Percentiles rank a stretch among this genome's conserved stretches.
phyloP scores from a whole-genome alignment of 2,329 filamentous ascomycete genomes.

The Colletotrichum camelliae region DNA sequence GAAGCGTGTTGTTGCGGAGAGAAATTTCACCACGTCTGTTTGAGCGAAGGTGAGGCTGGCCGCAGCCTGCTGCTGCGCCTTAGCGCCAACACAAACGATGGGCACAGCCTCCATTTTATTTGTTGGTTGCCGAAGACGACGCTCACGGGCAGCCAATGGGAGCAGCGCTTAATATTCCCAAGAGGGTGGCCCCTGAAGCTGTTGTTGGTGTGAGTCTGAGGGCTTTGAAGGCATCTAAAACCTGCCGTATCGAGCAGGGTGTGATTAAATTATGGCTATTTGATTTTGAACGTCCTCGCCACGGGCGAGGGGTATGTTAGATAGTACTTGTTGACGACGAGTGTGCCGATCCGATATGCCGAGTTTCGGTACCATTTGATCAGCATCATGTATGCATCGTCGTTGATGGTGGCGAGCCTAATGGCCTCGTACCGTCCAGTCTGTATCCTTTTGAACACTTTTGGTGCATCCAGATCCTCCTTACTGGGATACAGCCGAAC shows the following conservation, averaged over 20 bases:
- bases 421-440: constrained; percentile 1
- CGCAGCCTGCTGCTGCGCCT: neutral
- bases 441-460: neutral
- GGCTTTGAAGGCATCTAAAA: neutral
- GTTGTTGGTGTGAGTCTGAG: neutral
- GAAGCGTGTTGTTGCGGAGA: neutral
- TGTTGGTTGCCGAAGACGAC: neutral
- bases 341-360: neutral
- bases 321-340: neutral
- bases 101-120: neutral
- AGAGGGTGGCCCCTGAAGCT: neutral
- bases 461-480: neutral
- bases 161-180: neutral
- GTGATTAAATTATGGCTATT: neutral
- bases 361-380: constrained; percentile 2
- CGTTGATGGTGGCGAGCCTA: neutral
- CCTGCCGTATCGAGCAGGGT: neutral
- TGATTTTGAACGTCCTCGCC: neutral
- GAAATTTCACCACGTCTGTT: neutral
- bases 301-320: neutral
- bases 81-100: neutral
- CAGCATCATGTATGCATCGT: constrained; percentile 1
- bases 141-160: neutral
- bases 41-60: neutral
- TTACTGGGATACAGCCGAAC: neutral